These are phyloP conservation scores for Pleurotus cornucopiae DNA, from an alignment of 768 basidiomycete genomes.

Conservation along the genomic window DNA sequence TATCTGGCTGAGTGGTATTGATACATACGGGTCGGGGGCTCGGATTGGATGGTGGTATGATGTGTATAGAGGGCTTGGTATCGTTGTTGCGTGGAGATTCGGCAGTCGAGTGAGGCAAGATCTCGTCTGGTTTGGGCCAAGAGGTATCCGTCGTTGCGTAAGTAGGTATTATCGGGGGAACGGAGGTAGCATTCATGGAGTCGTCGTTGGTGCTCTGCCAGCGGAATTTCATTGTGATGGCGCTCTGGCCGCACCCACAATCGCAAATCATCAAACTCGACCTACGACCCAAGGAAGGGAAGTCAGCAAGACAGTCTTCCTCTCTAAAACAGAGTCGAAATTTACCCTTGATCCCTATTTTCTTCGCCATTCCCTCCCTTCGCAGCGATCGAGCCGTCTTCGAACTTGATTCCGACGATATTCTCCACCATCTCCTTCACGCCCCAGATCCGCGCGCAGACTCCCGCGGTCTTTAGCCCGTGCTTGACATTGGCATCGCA, in stretches of 20 bases:
- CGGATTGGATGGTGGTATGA: neutral
- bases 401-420: neutral
- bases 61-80: neutral
- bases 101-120: neutral
- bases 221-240: neutral
- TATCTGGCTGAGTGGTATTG: neutral
- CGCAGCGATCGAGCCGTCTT: neutral
- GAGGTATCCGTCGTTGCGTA: neutral
- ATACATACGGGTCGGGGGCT: neutral
- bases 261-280: neutral
- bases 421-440: neutral
- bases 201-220: neutral
- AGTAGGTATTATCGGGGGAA: neutral
- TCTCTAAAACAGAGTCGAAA: neutral
- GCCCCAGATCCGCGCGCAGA: neutral
- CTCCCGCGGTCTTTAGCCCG: neutral
- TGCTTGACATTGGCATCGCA: neutral
- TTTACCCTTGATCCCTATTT: neutral
- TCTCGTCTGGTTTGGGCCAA: neutral
- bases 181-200: neutral
- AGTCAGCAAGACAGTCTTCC: neutral
- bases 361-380: neutral
- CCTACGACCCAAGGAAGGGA: neutral
- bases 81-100: neutral
- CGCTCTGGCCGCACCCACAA: conserved; percentile 1